phyloP scores from a whole-genome alignment of 495 filamentous ascomycete genomes.

The Thermochaetoides thermophila region DNA sequence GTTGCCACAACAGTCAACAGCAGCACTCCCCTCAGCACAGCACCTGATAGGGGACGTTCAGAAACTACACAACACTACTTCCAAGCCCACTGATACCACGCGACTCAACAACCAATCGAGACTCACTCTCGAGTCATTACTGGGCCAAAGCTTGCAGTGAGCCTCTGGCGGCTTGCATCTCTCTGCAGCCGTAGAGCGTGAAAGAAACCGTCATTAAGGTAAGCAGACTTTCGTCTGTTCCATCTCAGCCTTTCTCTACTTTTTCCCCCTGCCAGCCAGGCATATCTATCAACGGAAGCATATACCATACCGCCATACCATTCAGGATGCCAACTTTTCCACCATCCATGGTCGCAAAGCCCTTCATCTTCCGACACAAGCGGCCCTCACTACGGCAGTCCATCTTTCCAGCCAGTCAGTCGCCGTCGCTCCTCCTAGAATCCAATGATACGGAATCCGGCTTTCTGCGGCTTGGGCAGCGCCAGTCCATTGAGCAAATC shows the following conservation, averaged over 20 bases:
- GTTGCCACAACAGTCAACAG: slow-evolving; percentile 2
- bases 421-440: no score
- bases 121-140: neutral
- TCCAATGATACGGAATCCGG: neutral
- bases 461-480: slow-evolving; percentile 6
- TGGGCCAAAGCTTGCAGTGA: neutral
- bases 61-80: neutral
- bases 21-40: neutral
- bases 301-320: no score
- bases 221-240: slow-evolving; percentile 3
- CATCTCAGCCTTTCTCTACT: no score
- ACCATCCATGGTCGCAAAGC: no score
- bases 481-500: slow-evolving; percentile 9
- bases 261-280: neutral
- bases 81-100: no score
- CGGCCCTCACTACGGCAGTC: no score
- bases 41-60: neutral
- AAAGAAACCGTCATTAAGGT: neutral
- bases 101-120: neutral
- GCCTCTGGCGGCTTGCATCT: neutral
- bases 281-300: no score
- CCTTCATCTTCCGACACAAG: no score
- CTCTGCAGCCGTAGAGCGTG: neutral
- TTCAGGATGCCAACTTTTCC: no score
- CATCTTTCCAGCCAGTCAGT: no score